Percentiles rank a stretch among this genome's conserved stretches.
Conservation (phyloP, 2,329 filamentous ascomycete genomes). For the Calcarisporium arbuscula region DNA sequence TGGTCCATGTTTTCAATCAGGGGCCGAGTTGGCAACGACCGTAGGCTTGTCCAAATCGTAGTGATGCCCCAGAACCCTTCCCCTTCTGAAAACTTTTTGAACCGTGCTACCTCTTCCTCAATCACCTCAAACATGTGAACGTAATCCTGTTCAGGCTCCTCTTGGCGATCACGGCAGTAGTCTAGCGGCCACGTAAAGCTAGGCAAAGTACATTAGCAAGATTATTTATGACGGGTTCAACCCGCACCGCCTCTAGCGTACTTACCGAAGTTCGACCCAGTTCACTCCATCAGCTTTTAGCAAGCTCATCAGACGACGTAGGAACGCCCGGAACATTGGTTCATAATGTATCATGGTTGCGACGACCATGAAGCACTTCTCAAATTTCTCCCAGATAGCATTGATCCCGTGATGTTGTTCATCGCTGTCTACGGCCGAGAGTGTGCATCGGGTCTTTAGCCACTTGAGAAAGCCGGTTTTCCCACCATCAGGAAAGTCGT, state of each 20-base stretch:
- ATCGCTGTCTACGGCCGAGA: constrained; percentile 66
- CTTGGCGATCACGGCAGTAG: constrained; percentile 59
- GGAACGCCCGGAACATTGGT: constrained; percentile 74
- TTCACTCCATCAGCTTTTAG: constrained; percentile 75
- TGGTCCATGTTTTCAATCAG: constrained; percentile 80
- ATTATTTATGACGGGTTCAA: too few relatives aligned
- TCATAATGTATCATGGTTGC: constrained; percentile 80
- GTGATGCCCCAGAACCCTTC: constrained; percentile 76
- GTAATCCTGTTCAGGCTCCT: constrained; percentile 61
- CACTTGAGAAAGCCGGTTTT: constrained; percentile 67
- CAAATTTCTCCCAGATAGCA: constrained; percentile 80
- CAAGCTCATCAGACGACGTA: constrained; percentile 63
- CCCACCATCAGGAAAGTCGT: constrained; percentile 68
- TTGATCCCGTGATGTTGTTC: constrained; percentile 78
- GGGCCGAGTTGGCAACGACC: constrained; percentile 54
- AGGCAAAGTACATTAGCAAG: constrained; percentile 8
- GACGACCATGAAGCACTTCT: constrained; percentile 65
- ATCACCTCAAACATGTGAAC: constrained; percentile 65
- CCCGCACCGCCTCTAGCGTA: too few relatives aligned
- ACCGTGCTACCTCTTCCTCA: constrained; percentile 70
- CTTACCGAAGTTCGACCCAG: constrained; percentile 70
- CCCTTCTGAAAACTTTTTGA: constrained; percentile 65
- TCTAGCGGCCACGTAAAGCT: constrained; percentile 66
- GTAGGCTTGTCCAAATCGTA: constrained; percentile 77
- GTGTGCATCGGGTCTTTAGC: constrained; percentile 66